Conservation (phyloP, 208 protist species). For the Acanthamoeba sp. region DNA sequence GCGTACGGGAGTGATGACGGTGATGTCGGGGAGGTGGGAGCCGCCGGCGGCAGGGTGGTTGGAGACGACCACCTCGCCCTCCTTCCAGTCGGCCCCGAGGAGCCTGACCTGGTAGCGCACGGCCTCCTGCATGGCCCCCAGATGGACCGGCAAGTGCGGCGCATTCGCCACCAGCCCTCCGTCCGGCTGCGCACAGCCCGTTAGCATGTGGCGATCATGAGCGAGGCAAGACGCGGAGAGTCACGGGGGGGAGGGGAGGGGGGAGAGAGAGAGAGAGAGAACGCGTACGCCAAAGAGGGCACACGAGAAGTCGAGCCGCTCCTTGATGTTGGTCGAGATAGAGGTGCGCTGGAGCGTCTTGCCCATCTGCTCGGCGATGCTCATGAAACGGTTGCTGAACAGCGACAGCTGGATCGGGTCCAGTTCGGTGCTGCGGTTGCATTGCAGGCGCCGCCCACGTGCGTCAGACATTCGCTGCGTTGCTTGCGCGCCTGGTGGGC, state of each 20-base stretch:
- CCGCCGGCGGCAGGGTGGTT: constrained; percentile 96
- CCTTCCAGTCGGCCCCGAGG: constrained; percentile 87
- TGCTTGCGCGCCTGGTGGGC: too few species aligned
- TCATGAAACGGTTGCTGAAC: constrained; percentile 97
- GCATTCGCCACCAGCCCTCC: constrained; percentile 97
- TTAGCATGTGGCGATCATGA: constrained; percentile 4
- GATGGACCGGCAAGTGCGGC: constrained; percentile 96
- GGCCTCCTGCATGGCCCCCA: constrained; percentile 95
- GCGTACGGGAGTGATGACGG: constrained; percentile 95
- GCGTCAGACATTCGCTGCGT: neutral
- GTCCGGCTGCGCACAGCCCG: constrained; percentile 87
- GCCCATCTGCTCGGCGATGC: constrained; percentile 98
- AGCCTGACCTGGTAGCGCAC: constrained; percentile 92
- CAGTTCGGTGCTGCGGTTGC: constrained; percentile 86
- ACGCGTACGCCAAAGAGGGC: constrained; percentile 83
- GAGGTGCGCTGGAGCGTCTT: constrained; percentile 95
- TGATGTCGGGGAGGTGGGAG: constrained; percentile 97
- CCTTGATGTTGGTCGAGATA: constrained; percentile 97
- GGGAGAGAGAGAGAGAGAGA: neutral
- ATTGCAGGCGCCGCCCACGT: too few species aligned
- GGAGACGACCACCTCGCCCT: constrained; percentile 94
- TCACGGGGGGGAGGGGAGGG: too few species aligned
- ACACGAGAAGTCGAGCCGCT: constrained; percentile 91
- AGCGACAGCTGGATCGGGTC: constrained; percentile 94
- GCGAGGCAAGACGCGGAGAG: neutral